Evolutionary conservation across 2,329 filamentous ascomycete species (phyloP), one percentile per base, ranked within the genome.

Genomic region (Penicillium sp.): DNA sequence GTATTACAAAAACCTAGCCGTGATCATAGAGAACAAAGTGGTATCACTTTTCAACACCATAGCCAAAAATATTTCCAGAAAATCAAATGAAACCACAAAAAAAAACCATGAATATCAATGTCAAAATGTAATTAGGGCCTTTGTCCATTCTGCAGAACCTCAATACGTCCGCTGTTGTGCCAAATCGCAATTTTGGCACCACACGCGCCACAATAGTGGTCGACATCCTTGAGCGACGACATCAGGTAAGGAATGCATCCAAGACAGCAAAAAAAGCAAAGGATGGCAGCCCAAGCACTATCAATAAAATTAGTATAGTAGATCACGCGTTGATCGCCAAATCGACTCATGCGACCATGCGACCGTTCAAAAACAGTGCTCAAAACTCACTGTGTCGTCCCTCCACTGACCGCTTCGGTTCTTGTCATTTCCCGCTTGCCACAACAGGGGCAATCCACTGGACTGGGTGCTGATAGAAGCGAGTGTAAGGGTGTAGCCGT

Each of bases 171-270:
- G 56, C 75, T 78, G 6, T 74, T 72, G 64, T 80, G 77, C 74
- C 76, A 80, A 0, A 71, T 75, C 0, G 76, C 78, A 42, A 81
- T 69, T 50, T 74, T 54, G 1, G 68, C 67, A 31, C 74, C 73
- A 52, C 78, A 81, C 29, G 71, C 68, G 1, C 76, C 75, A 50
- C 78, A 81, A 53, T 72, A 73, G 59, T 81, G 78, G 55, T 75
- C 64, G 4, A 77, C 74, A 49, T 80, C 75, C 64, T 81, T 81
- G 47, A 77, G 65, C 41, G 69, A 72, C 24, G 70, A 71, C 62
- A 79, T 72, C 28, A 79, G 36, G 56, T 80, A 81, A 0, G 78
- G 77, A 42, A 80, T 72, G 57, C 77, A 81, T 12, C 77, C 75
- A 4, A 79, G 59, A 54, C 74, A 76, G 54, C 63, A 62, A 48